These are phyloP conservation scores for Ganoderma lingzhi DNA, from an alignment of 1,284 basidiomycete genomes.

Conservation along the genomic window DNA sequence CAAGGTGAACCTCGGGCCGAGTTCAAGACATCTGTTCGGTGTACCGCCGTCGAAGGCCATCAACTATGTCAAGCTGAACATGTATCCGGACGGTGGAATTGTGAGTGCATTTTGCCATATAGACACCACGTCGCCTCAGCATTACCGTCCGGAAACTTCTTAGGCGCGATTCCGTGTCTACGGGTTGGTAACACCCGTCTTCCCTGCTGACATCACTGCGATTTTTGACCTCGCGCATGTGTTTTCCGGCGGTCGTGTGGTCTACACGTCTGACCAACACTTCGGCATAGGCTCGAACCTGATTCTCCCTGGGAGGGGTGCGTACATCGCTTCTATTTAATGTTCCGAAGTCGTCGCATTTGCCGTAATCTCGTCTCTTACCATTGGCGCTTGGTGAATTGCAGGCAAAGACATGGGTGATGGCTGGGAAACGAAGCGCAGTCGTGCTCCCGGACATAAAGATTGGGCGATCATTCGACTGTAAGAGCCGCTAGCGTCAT, in stretches of 20 bases:
- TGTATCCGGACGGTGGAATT: constrained; percentile 97
- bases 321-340: constrained; percentile 20
- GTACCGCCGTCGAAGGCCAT: constrained; percentile 62
- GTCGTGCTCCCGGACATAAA: constrained; percentile 79
- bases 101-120: constrained; percentile 54
- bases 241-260: constrained; percentile 87
- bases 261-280: constrained; percentile 90
- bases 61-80: constrained; percentile 92
- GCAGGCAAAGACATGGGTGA: constrained; percentile 91
- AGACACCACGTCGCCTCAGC: constrained; percentile 20
- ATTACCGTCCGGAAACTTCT: constrained; percentile 9
- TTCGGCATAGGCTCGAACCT: constrained; percentile 94
- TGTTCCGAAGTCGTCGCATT: constrained; percentile 21
- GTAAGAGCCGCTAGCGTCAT: constrained; percentile 54
- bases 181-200: constrained; percentile 76
- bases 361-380: constrained; percentile 14
- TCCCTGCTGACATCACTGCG: constrained; percentile 58
- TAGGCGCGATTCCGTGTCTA: constrained; percentile 91
- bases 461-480: constrained; percentile 94
- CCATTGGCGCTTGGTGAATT: not conserved
- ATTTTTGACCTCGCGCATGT: constrained; percentile 90
- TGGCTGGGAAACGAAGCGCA: constrained; percentile 98
- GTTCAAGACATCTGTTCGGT: constrained; percentile 87
- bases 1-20: constrained; percentile 80
- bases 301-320: constrained; percentile 88